Evolutionary conservation across 179 eudicot genomes (phyloP).

Genomic region (Silene coronaria): DNA sequence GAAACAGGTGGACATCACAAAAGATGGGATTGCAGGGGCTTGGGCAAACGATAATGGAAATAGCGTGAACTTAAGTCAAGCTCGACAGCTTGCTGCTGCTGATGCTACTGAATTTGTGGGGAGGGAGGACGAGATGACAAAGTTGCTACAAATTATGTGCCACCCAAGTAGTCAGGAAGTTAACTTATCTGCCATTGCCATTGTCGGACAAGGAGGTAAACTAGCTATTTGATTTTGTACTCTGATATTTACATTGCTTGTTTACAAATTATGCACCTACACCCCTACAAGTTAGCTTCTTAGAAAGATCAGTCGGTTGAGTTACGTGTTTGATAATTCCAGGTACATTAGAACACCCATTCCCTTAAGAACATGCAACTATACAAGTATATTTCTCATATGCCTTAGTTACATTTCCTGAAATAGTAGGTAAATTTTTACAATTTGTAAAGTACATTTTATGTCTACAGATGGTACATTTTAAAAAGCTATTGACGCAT

Average conservation of each 20-base stretch:
- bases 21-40: not conserved
- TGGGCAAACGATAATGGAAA: not conserved
- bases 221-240: not conserved
- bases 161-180: not conserved
- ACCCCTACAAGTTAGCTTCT: not conserved
- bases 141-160: not conserved
- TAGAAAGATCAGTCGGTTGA: not conserved
- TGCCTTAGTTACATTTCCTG: no score
- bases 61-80: not conserved
- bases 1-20: not conserved
- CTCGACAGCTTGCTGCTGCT: constrained; percentile 6
- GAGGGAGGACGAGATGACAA: not conserved
- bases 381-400: no score
- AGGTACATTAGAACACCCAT: no score
- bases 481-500: no score
- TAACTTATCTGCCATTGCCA: constrained; percentile 18
- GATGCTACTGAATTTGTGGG: constrained; percentile 14
- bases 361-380: no score
- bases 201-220: constrained; percentile 28
- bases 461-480: no score
- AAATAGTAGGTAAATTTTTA: no score
- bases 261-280: not conserved
- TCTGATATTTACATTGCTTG: not conserved
- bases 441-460: no score
- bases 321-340: not conserved